Evolutionary conservation across 352 stramenopile genomes (phyloP).

Genomic region (Globisporangium irregulare): DNA sequence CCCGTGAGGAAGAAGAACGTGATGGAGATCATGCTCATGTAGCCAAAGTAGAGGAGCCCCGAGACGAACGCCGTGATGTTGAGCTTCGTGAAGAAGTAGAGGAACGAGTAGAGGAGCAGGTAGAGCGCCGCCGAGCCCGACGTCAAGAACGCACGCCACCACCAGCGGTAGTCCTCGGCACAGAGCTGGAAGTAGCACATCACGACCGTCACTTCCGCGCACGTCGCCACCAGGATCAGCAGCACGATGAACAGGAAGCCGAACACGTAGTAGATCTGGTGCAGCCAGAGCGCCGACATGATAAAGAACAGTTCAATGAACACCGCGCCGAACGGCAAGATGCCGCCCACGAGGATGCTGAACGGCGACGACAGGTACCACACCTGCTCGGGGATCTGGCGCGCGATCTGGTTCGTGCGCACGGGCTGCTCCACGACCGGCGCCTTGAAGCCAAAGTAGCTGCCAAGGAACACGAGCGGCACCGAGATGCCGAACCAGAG

Average conservation of each 20-base stretch:
- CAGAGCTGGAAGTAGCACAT: slow-evolving; percentile 99
- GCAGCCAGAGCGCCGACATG: slow-evolving; percentile 98
- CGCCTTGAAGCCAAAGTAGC: slow-evolving; percentile 95
- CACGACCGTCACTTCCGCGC: slow-evolving; percentile 98
- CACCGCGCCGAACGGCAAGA: slow-evolving; percentile 98
- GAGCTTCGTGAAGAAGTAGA: slow-evolving; percentile 98
- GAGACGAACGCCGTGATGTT: slow-evolving; percentile 95
- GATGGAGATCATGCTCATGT: slow-evolving; percentile 98
- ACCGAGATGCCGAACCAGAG: slow-evolving; percentile 98
- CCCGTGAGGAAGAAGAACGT: slow-evolving; percentile 97
- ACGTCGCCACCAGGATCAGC: slow-evolving; percentile 97
- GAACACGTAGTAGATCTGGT: slow-evolving; percentile 99
- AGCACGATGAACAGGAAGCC: slow-evolving; percentile 99
- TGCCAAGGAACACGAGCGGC: slow-evolving; percentile 97
- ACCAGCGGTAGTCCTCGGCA: slow-evolving; percentile 99
- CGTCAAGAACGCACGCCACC: slow-evolving; percentile 96
- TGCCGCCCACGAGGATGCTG: slow-evolving; percentile 95
- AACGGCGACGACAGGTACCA: slow-evolving; percentile 96
- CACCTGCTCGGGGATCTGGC: slow-evolving; percentile 91
- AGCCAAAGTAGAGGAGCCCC: slow-evolving; percentile 98
- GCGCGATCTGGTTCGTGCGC: slow-evolving; percentile 88
- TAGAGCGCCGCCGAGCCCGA: slow-evolving; percentile 96
- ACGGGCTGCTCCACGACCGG: slow-evolving; percentile 87
- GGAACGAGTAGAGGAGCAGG: slow-evolving; percentile 98
- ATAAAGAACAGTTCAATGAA: slow-evolving; percentile 99